Percentiles rank a stretch among this genome's conserved stretches.
Evolutionary conservation across 78 protist genomes (phyloP).

Genomic region (Speleostelium caveatum): DNA sequence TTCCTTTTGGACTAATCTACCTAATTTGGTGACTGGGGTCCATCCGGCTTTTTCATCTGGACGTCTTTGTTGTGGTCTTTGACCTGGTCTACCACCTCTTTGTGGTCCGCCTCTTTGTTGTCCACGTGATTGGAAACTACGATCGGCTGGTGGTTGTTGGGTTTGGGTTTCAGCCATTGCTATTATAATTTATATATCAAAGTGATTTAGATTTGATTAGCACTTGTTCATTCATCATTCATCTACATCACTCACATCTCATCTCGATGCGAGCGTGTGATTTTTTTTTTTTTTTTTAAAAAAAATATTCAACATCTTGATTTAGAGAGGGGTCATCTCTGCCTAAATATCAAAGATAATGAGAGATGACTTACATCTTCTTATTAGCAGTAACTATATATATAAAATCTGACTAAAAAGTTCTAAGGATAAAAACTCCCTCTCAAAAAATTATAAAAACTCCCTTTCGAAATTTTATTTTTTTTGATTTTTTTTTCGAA

Average conservation of each 20-base stretch:
- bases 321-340: not conserved
- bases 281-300: too few relatives aligned
- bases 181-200: too few relatives aligned
- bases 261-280: too few relatives aligned
- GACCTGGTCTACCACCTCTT: conserved; percentile 85
- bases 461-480: too few relatives aligned
- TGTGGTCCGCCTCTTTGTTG: conserved; percentile 84
- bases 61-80: conserved; percentile 91
- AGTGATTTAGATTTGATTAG: not conserved
- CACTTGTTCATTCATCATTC: not conserved
- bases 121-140: conserved; percentile 26
- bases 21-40: conserved; percentile 99
- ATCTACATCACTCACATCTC: not conserved
- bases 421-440: too few relatives aligned
- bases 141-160: conserved; percentile 46
- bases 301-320: too few relatives aligned
- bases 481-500: too few relatives aligned
- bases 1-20: conserved; percentile 98
- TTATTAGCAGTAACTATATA: not conserved
- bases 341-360: not conserved
- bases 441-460: too few relatives aligned
- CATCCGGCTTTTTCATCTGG: conserved; percentile 91
- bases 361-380: conserved; percentile 6
- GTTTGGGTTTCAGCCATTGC: conserved; percentile 74
- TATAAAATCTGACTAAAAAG: not conserved